Percentiles rank a stretch among this genome's conserved stretches.
Evolutionary conservation across 768 basidiomycete genomes (phyloP).

Genomic region (Boletus reticulatus): DNA sequence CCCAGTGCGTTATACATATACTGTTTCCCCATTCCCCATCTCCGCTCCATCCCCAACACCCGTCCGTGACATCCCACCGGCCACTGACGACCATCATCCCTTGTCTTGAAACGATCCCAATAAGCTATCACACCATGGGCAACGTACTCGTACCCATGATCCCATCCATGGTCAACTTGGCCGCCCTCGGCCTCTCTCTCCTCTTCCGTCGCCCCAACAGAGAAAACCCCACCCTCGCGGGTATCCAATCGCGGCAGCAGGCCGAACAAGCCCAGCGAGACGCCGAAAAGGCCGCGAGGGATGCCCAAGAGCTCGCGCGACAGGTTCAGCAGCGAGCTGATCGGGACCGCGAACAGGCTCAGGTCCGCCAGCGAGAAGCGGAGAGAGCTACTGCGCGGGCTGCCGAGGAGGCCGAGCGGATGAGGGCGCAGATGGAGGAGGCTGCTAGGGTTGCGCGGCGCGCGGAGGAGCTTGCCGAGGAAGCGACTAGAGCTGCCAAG

Average conservation of each 20-base stretch:
- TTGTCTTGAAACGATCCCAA: no score
- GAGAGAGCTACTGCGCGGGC: slow-evolving; percentile 3
- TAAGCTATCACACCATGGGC: not conserved
- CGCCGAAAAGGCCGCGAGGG: slow-evolving; percentile 3
- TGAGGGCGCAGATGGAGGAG: slow-evolving; percentile 9
- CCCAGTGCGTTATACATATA: not conserved
- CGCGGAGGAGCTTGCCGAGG: not conserved
- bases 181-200: not conserved
- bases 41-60: no score
- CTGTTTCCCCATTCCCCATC: not conserved
- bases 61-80: no score
- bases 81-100: no score
- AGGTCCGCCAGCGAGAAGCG: slow-evolving; percentile 4
- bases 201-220: slow-evolving; percentile 2
- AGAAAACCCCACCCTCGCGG: slow-evolving; percentile 11
- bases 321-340: not conserved
- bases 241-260: not conserved
- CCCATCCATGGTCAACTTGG: not conserved
- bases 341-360: slow-evolving; percentile 6
- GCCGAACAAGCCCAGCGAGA: slow-evolving; percentile 4
- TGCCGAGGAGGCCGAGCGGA: not conserved
- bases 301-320: not conserved
- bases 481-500: not conserved
- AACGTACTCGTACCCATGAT: not conserved
- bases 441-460: not conserved